Conservation (phyloP, 139 green algal genomes). For the Chlorella sorokiniana region DNA sequence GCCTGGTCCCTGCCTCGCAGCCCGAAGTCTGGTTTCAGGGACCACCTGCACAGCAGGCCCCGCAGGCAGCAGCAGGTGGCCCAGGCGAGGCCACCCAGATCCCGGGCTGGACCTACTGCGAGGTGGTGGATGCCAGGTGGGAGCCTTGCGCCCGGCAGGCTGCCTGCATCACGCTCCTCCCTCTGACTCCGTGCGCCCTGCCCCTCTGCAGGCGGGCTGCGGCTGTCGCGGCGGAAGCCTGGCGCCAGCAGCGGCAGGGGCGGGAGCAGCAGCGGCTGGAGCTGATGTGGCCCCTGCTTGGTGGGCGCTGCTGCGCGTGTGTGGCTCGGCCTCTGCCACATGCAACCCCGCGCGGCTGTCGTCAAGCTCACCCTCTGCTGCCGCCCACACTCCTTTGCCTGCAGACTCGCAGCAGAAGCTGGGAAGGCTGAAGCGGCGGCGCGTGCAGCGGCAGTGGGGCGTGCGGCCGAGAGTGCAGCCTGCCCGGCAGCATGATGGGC, state of each 20-base stretch:
- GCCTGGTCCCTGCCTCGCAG: too few relatives aligned
- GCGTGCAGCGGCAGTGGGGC: slow-evolving; percentile 25
- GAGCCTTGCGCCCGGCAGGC: background rate
- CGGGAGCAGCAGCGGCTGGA: slow-evolving; percentile 14
- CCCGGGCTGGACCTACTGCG: background rate
- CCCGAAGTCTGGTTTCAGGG: slow-evolving; percentile 13
- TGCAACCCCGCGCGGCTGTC: background rate
- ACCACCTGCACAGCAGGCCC: background rate
- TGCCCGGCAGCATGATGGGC: background rate
- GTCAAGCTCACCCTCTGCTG: too few relatives aligned
- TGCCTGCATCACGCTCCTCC: background rate
- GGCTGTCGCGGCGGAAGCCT: background rate
- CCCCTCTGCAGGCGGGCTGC: slow-evolving; percentile 1
- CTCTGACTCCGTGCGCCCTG: background rate
- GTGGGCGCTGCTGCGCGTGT: too few relatives aligned
- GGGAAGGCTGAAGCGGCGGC: slow-evolving; percentile 15
- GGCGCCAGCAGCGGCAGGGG: background rate
- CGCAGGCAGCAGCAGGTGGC: background rate
- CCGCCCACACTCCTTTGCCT: background rate
- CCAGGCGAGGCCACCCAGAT: background rate
- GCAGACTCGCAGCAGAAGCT: background rate
- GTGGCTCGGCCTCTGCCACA: background rate
- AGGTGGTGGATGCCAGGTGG: slow-evolving; percentile 27
- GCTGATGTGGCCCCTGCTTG: slow-evolving; percentile 17
- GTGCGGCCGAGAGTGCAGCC: background rate